Conservation (phyloP, 2,329 filamentous ascomycete genomes). For the Acarospora socialis region DNA sequence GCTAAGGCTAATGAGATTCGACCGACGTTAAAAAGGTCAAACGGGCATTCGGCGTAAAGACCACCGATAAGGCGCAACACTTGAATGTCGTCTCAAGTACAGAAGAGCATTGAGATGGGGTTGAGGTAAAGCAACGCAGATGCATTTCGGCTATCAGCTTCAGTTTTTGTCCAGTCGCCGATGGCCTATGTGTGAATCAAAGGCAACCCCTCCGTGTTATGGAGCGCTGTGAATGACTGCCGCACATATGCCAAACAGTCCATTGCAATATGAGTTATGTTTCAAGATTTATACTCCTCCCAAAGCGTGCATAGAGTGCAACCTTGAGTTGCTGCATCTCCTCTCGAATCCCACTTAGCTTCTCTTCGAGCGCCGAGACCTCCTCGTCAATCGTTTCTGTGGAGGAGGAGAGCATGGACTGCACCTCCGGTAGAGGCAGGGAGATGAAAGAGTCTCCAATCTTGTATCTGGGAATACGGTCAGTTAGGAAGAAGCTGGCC, state of each 20-base stretch:
- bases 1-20: too few species aligned
- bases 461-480: constrained; percentile 55
- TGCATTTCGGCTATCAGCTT: neutral
- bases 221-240: too few species aligned
- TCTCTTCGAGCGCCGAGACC: constrained; percentile 61
- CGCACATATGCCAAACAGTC: too few species aligned
- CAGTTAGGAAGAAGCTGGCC: neutral
- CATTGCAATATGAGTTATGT: too few species aligned
- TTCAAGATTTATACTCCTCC: constrained; percentile 92
- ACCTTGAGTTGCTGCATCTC: constrained; percentile 88
- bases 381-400: constrained; percentile 63
- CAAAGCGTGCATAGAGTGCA: constrained; percentile 84
- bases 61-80: too few species aligned
- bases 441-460: constrained; percentile 93
- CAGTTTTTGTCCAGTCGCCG: neutral
- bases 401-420: constrained; percentile 64
- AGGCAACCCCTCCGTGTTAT: constrained; percentile 1
- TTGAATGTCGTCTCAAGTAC: too few species aligned
- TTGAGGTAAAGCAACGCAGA: neutral
- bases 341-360: constrained; percentile 58
- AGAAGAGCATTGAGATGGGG: too few species aligned
- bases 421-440: constrained; percentile 67
- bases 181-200: neutral
- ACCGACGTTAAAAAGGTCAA: too few species aligned
- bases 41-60: too few species aligned